phyloP scores from a whole-genome alignment of 345 rosid species.

The Tarenaya hassleriana region DNA sequence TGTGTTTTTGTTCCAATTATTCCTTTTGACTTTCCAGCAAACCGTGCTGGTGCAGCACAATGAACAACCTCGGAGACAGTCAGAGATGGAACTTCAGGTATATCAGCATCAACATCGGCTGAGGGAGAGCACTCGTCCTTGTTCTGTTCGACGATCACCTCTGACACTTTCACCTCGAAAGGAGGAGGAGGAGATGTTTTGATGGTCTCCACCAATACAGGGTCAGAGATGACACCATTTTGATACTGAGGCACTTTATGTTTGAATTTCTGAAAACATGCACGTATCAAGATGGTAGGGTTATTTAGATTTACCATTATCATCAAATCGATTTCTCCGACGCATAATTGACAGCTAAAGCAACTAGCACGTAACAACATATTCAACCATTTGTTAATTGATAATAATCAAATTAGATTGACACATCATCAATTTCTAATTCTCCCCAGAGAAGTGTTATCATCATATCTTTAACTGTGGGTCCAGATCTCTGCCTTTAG shows the following conservation, averaged over 20 bases:
- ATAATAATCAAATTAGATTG: too few relatives aligned
- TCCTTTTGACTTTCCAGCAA: constrained; percentile 54
- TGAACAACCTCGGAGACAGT: constrained; percentile 37
- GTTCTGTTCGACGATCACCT: constrained; percentile 34
- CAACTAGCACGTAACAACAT: too few relatives aligned
- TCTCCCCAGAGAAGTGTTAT: too few relatives aligned
- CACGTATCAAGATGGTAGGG: not conserved
- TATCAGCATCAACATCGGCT: constrained; percentile 24
- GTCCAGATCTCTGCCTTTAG: constrained; percentile 20
- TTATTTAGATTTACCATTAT: too few relatives aligned
- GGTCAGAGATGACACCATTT: constrained; percentile 38
- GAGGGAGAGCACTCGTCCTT: constrained; percentile 24
- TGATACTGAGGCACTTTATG: constrained; percentile 20
- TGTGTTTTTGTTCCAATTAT: too few relatives aligned
- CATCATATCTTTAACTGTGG: constrained; percentile 24
- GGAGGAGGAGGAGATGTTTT: constrained; percentile 36
- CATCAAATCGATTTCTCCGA: too few relatives aligned
- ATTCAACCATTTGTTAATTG: too few relatives aligned
- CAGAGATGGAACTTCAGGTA: constrained; percentile 22
- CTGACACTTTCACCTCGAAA: constrained; percentile 43
- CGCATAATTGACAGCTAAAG: too few relatives aligned
- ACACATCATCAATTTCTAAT: too few relatives aligned
- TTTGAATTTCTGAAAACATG: constrained; percentile 19
- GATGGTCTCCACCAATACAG: constrained; percentile 31
- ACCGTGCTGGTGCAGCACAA: constrained; percentile 26